phyloP scores from a whole-genome alignment of 306 rosid genomes.

The Corylus avellana region DNA sequence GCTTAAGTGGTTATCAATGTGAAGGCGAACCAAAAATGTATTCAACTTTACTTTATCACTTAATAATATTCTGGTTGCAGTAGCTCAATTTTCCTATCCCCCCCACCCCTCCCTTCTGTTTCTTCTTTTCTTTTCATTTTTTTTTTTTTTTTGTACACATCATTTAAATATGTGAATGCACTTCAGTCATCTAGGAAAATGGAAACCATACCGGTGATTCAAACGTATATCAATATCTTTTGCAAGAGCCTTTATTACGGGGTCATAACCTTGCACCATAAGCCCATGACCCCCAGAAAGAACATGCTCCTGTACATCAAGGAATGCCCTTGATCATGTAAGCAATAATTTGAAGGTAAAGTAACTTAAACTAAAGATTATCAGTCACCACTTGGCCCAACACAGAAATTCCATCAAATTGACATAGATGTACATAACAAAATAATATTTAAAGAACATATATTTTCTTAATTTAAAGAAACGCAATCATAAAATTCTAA shows the following conservation, averaged over 20 bases:
- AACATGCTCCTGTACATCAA: slow-evolving; percentile 57
- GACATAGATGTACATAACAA: background rate
- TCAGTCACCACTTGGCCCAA: background rate
- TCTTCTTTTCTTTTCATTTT: background rate
- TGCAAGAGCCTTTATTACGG: slow-evolving; percentile 69
- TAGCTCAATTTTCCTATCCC: background rate
- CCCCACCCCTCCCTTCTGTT: background rate
- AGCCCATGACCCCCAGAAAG: slow-evolving; percentile 87
- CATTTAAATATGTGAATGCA: slow-evolving; percentile 13
- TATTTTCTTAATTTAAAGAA: background rate
- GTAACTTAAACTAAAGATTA: slow-evolving; percentile 6
- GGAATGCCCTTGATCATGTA: slow-evolving; percentile 25
- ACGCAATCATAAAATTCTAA: background rate
- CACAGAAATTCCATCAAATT: slow-evolving; percentile 1
- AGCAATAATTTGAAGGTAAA: slow-evolving; percentile 27
- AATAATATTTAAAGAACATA: background rate
- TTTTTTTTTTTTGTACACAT: slow-evolving; percentile 3
- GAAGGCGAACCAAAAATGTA: background rate
- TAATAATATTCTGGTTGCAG: background rate
- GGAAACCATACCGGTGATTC: slow-evolving; percentile 59
- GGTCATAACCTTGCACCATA: slow-evolving; percentile 78
- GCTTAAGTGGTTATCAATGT: background rate
- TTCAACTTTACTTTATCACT: background rate
- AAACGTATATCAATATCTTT: slow-evolving; percentile 61
- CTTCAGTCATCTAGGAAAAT: slow-evolving; percentile 9